Base-by-base conservation (phyloP, 805 yeast genomes). In the Wickerhamomyces queroliae region DNA sequence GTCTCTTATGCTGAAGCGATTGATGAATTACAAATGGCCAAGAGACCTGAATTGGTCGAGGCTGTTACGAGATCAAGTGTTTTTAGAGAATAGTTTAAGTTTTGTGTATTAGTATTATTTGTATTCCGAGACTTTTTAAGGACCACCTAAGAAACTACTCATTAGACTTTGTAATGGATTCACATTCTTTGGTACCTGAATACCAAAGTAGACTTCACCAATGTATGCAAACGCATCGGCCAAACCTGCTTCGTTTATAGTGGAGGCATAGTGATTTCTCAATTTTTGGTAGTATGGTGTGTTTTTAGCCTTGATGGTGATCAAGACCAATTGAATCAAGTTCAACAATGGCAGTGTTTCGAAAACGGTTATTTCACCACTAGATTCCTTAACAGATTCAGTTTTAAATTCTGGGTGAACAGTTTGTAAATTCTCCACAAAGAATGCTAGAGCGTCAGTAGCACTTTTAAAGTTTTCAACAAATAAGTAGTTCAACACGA, bases 401-500 rank as follows among this genome's bases (percentile, higher is more conserved):
- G 44, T 40, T 10, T 54, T 50, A 26, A 52, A 53, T 39, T 38
- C 44, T 7, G 40, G 47, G 49, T 38, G 42, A 37, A 36, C 41
- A 45, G 12, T 48, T 41, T 17, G 44, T n/a, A 71, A 59, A 27
- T 52, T 51, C 3, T 42, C 28, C 13, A 77, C 41, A 48, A 79
- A 64, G 13, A 43, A 47, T 1, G 53, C 52, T 17, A 67, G 50
- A 2, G 78, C 62, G 38, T 62, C 62, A 24, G 46, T 46, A 5
- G 84, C 85, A 55, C 72, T 78, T 44, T 83, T 72, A 35, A 84
- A 56, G 56, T 88, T 85, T 38, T 74, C 76, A 40, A 83, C 69
- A 47, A 79, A 72, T 18, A 86, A 64, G 58, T 85, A 91, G 49
- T 90, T 88, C 40, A 89, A 59, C 6, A 88, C 80, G 3, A 88